Evolutionary conservation across 805 yeast genomes (phyloP).

Genomic region (Lipomyces chichibuensis): DNA sequence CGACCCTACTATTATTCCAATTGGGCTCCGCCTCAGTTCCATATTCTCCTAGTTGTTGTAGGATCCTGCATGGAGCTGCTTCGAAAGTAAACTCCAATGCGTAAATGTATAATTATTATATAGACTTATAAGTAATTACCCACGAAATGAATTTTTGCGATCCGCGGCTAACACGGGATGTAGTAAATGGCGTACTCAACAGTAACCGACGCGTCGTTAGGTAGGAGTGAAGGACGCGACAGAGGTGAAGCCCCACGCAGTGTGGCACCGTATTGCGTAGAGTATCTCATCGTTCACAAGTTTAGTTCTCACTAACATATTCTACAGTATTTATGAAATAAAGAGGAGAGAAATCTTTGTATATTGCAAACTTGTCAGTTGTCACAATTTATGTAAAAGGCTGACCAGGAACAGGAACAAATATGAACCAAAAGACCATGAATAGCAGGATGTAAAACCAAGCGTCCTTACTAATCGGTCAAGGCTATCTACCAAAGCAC

Average conservation of each 20-base stretch:
- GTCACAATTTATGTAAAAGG: neutral
- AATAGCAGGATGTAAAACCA: neutral
- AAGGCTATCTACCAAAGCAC: neutral
- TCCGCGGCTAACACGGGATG: too few species aligned
- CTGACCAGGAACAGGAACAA: neutral
- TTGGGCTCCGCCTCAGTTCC: constrained; percentile 11
- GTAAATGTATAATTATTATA: too few species aligned
- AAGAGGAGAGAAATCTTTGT: neutral
- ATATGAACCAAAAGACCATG: neutral
- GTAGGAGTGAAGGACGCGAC: too few species aligned
- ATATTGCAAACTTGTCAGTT: neutral
- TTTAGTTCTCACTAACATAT: neutral
- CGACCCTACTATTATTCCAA: constrained; percentile 16
- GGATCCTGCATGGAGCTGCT: neutral
- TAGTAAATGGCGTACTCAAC: too few species aligned
- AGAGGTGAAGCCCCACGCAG: too few species aligned
- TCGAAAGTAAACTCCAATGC: neutral
- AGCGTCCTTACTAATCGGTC: neutral
- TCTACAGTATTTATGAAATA: neutral
- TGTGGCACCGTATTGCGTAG: too few species aligned
- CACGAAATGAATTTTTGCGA: too few species aligned
- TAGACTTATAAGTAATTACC: too few species aligned
- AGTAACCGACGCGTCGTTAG: too few species aligned
- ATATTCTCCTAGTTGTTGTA: constrained; percentile 4
- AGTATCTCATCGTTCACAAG: neutral